Evolutionary conservation across 768 basidiomycete species (phyloP).

Genomic region (Naganishia vaughanmartiniae): DNA sequence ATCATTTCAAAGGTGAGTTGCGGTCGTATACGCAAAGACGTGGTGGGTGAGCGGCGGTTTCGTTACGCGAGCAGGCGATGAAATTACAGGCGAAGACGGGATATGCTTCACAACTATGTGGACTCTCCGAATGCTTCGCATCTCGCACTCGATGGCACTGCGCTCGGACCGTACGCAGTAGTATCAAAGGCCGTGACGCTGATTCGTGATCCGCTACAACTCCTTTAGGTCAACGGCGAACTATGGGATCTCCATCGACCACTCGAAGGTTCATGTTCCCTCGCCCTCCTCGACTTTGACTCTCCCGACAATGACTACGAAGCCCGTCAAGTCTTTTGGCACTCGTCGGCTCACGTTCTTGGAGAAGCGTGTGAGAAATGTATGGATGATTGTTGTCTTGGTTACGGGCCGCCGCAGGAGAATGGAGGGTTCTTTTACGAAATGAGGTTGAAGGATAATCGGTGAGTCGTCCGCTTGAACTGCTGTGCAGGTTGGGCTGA

Average conservation of each 20-base stretch:
- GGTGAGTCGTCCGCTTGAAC: slow-evolving; percentile 54
- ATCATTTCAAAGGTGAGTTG: slow-evolving; percentile 77
- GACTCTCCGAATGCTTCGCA: too few species aligned
- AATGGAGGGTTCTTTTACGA: slow-evolving; percentile 98
- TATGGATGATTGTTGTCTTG: slow-evolving; percentile 87
- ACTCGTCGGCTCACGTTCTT: slow-evolving; percentile 95
- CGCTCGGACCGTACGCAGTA: too few species aligned
- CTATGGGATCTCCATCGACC: slow-evolving; percentile 96
- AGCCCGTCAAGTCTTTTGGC: slow-evolving; percentile 99
- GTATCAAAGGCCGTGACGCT: background rate
- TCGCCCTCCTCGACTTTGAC: slow-evolving; percentile 89
- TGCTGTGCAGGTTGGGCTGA: background rate
- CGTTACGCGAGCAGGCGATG: too few species aligned
- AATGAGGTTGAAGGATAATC: slow-evolving; percentile 77
- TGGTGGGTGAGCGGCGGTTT: background rate
- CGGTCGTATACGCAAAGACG: slow-evolving; percentile 51
- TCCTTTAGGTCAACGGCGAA: slow-evolving; percentile 62
- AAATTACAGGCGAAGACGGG: too few species aligned
- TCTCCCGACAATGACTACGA: slow-evolving; percentile 45
- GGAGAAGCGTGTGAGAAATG: slow-evolving; percentile 95
- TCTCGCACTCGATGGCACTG: too few species aligned
- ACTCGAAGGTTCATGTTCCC: slow-evolving; percentile 74
- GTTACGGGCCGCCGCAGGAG: slow-evolving; percentile 92
- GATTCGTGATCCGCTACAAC: slow-evolving; percentile 40
- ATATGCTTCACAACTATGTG: too few species aligned